Conservation (phyloP, 176 grass and related monocot genomes). For the Oryza glaberrima region DNA sequence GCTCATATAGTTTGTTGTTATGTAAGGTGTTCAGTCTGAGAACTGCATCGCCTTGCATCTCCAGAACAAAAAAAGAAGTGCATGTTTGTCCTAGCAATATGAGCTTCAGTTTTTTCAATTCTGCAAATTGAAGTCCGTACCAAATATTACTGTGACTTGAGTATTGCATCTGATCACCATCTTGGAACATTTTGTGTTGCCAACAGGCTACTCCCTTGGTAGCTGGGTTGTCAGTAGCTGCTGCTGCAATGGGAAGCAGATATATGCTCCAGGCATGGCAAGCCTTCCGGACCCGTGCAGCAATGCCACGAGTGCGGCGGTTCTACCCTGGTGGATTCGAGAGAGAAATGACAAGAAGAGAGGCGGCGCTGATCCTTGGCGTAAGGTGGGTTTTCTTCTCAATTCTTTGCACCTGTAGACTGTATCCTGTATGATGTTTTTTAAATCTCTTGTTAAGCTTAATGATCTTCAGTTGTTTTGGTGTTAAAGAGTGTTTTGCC, state of each 20-base stretch:
- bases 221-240: slow-evolving; percentile 70
- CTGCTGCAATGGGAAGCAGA: slow-evolving; percentile 67
- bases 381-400: slow-evolving; percentile 54
- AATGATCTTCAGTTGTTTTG: slow-evolving; percentile 6
- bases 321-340: slow-evolving; percentile 95
- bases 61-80: neutral
- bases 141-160: neutral
- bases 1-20: neutral
- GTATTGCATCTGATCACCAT: neutral
- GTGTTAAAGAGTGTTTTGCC: neutral
- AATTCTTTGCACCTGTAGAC: neutral
- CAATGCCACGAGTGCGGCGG: slow-evolving; percentile 50
- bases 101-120: neutral
- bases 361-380: slow-evolving; percentile 86
- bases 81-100: neutral
- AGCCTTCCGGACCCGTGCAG: slow-evolving; percentile 51
- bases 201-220: slow-evolving; percentile 73
- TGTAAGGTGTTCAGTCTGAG: neutral
- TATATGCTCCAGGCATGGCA: slow-evolving; percentile 80
- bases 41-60: neutral
- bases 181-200: slow-evolving; percentile 22
- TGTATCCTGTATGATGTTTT: neutral
- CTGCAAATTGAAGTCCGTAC: neutral
- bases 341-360: slow-evolving; percentile 76
- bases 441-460: slow-evolving; percentile 6